Evolutionary conservation across 352 stramenopile species (phyloP).

Genomic region (Lagenidium giganteum): DNA sequence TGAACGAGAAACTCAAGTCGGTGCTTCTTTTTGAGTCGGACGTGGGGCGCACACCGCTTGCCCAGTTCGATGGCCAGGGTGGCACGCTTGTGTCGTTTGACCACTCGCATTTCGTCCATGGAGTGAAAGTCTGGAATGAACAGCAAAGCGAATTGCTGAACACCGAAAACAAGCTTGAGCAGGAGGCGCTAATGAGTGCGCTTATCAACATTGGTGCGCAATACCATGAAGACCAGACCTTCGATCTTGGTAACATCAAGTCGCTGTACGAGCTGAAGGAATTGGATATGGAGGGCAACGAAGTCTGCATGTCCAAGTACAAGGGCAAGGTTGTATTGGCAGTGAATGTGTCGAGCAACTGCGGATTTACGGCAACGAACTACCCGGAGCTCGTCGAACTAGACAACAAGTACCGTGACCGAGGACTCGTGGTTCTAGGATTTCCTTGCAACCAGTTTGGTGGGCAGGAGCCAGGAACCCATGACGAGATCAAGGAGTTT

Average conservation of each 20-base stretch:
- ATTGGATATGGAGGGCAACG: conserved; percentile 43
- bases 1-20: conserved; percentile 35
- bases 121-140: conserved; percentile 40
- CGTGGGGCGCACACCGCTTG: conserved; percentile 15
- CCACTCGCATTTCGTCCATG: conserved; percentile 25
- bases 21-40: conserved; percentile 34
- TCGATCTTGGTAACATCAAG: conserved; percentile 25
- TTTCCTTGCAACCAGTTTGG: conserved; percentile 85
- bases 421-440: conserved; percentile 49
- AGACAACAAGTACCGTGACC: conserved; percentile 33
- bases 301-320: conserved; percentile 55
- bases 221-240: conserved; percentile 35
- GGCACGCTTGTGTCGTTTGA: conserved; percentile 9
- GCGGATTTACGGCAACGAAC: conserved; percentile 31
- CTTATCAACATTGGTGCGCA: conserved; percentile 36
- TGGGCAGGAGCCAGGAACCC: conserved; percentile 43
- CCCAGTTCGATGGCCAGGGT: conserved; percentile 24
- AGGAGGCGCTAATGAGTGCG: conserved; percentile 40
- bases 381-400: conserved; percentile 74
- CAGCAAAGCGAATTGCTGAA: conserved; percentile 25
- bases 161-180: conserved; percentile 26
- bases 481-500: conserved; percentile 41
- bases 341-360: conserved; percentile 20
- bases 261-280: conserved; percentile 79
- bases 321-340: conserved; percentile 19